Evolutionary conservation across 805 yeast genomes (phyloP).

Genomic region (Saccharomycopsis oosterbeekiorum): DNA sequence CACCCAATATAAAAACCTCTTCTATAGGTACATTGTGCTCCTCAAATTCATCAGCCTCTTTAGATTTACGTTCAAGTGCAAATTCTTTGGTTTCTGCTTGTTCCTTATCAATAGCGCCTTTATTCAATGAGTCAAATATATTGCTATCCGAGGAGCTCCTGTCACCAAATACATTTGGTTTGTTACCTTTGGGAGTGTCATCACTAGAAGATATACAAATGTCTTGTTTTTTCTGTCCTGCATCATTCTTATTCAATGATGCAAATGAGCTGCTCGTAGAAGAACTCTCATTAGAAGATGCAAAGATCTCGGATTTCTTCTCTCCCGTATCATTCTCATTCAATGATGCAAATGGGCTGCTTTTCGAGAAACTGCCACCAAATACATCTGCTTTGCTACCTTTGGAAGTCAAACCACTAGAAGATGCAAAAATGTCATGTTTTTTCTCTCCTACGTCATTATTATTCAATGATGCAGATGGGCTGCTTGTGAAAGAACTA

Average conservation of each 20-base stretch:
- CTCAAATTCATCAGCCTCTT: not conserved
- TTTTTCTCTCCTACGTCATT: not conserved
- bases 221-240: not conserved
- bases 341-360: not conserved
- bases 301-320: not conserved
- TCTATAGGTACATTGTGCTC: not conserved
- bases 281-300: not conserved
- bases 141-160: too few relatives aligned
- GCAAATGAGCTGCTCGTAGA: not conserved
- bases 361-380: too few relatives aligned
- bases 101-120: not conserved
- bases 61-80: not conserved
- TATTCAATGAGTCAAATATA: not conserved
- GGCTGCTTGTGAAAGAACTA: not conserved
- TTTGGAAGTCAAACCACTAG: too few relatives aligned
- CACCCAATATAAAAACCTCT: not conserved
- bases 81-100: not conserved
- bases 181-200: too few relatives aligned
- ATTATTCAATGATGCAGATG: not conserved
- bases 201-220: not conserved
- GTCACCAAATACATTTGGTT: too few relatives aligned
- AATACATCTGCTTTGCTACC: too few relatives aligned
- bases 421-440: not conserved
- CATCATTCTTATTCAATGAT: not conserved
- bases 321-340: not conserved